Evolutionary conservation across 495 filamentous ascomycete genomes (phyloP).

Genomic region (Trichoderma virens): DNA sequence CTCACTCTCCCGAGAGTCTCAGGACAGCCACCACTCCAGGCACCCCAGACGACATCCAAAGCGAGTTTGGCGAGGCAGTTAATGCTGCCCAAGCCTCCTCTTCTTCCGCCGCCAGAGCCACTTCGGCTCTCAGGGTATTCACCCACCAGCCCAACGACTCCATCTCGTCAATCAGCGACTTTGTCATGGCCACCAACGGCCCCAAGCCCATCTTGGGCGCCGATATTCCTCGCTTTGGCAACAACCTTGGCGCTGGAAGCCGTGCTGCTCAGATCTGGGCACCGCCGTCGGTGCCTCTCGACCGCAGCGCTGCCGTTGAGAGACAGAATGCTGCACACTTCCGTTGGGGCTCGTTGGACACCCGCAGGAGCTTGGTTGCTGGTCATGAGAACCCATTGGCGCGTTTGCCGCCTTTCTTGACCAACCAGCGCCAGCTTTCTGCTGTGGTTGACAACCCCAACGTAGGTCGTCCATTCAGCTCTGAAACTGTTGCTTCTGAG

Average conservation of each 20-base stretch:
- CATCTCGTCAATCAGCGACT: neutral
- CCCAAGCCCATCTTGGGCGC: neutral
- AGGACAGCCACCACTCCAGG: neutral
- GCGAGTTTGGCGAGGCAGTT: neutral
- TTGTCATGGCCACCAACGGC: neutral
- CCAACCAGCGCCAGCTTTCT: neutral
- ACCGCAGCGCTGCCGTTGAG: neutral
- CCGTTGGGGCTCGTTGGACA: neutral
- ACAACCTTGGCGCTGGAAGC: neutral
- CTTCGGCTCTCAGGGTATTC: neutral
- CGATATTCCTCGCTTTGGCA: neutral
- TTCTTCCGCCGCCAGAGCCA: neutral
- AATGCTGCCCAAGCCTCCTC: neutral
- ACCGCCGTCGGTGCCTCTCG: neutral
- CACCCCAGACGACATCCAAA: neutral
- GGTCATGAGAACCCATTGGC: neutral
- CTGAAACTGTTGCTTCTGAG: neutral
- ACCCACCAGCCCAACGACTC: neutral
- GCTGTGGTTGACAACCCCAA: neutral
- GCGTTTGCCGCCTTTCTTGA: neutral
- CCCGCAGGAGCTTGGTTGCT: neutral
- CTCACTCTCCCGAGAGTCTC: neutral
- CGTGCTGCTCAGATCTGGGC: neutral
- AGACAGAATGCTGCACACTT: neutral
- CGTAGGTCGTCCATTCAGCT: neutral